Base-by-base conservation (phyloP, 75 land plant genomes). In the Picea glauca region DNA sequence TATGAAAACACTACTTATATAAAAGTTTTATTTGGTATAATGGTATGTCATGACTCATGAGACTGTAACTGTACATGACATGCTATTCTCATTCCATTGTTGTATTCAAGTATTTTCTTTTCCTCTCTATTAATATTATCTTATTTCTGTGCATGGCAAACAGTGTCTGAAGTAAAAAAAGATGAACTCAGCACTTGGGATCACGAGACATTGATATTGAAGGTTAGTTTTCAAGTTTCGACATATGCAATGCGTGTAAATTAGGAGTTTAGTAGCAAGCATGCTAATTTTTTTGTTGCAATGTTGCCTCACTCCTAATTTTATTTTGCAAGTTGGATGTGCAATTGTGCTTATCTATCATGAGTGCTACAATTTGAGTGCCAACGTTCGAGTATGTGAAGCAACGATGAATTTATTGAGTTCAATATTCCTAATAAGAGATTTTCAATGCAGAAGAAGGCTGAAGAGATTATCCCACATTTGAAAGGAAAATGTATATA, bases 401-500 rank as follows among this genome's bases (percentile, higher is more conserved):
- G 74, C 54, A 32, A 56, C 13, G 12, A 50, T 50, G 56, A 9
- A 50, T 50, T 50, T 50, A 50, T 50, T 50, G 56, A 30, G 21
- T 75, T 30, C 8, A 0, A 15, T 23, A 43, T 77, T 77, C 50
- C 50, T 38, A 12, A 60, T 62, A 20, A 33, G 30, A 77, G 31
- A 62, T 60, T 77, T 33, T 33, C 43, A 76, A 21, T 84, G 83
- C 84, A 88, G 90, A 79, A 78, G 57, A 86, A 86, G 63, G 66
- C 81, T 6, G 79, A 81, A 26, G 86, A 84, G 14, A 80, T 89
- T 21, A 46, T 66, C 8, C 86, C 84, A 58, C 59, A 35, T 67
- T 72, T 89, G 60, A 74, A 77, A 80, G 86, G 82, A 13, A 79
- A 72, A 18, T 86, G 82, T 56, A 78, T 89, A 77, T 89, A 77